These are phyloP conservation scores for Stagonosporopsis chrysanthemi DNA, from an alignment of 2,329 filamentous ascomycete genomes.

Conservation along the genomic window DNA sequence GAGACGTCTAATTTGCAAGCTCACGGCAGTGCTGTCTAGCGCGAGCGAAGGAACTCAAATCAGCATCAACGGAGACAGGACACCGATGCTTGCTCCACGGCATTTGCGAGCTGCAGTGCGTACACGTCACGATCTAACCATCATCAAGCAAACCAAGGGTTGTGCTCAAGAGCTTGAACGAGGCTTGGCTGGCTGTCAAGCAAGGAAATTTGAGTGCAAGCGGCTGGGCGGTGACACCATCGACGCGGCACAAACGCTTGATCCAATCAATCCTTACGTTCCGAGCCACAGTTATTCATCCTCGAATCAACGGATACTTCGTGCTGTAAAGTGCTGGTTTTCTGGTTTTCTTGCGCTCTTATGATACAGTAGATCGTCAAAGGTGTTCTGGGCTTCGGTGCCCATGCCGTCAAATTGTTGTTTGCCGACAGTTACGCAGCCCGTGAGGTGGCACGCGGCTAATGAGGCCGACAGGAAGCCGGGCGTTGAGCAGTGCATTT, in stretches of 20 bases:
- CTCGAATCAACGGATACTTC: conserved; percentile 7
- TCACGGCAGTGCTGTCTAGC: conserved; percentile 15
- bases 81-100: conserved; percentile 6
- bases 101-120: conserved; percentile 19
- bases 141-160: conserved; percentile 28
- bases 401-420: background rate
- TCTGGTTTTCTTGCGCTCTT: background rate
- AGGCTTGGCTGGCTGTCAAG: conserved; percentile 13
- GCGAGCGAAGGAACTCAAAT: conserved; percentile 18
- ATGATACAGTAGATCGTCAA: background rate
- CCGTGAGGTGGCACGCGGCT: conserved; percentile 6
- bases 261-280: conserved; percentile 12
- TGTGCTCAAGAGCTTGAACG: conserved; percentile 28
- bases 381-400: background rate
- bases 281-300: conserved; percentile 7
- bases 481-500: background rate
- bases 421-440: background rate
- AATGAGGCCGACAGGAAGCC: background rate
- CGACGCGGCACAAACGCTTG: conserved; percentile 29
- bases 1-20: conserved; percentile 4
- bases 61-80: background rate
- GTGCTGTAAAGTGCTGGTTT: background rate
- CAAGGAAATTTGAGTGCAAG: conserved; percentile 13
- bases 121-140: conserved; percentile 29
- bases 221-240: conserved; percentile 25